Percentiles rank a stretch among this genome's conserved stretches.
Evolutionary conservation across 768 basidiomycete genomes (phyloP).

Genomic region (Tephrocybe sp.): DNA sequence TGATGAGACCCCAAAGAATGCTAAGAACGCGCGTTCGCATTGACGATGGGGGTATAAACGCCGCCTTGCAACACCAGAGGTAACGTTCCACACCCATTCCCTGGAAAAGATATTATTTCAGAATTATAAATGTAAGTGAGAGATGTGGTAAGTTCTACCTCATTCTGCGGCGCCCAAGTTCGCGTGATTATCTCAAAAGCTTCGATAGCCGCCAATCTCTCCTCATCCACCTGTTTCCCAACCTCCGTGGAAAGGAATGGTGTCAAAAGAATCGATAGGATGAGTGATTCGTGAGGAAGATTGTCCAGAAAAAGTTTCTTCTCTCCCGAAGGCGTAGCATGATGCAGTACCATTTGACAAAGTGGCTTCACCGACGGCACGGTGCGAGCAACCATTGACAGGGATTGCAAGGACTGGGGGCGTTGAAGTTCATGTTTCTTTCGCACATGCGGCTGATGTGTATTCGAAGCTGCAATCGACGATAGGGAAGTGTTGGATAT

Average conservation of each 20-base stretch:
- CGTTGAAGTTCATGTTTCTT: constrained; percentile 37
- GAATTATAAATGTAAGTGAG: no score
- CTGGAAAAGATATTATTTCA: constrained; percentile 16
- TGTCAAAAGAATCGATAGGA: constrained; percentile 54
- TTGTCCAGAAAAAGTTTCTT: constrained; percentile 22
- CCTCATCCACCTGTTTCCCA: constrained; percentile 40
- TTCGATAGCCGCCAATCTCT: constrained; percentile 55
- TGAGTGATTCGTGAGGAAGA: constrained; percentile 57
- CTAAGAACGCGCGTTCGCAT: constrained; percentile 50
- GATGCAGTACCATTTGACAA: constrained; percentile 44
- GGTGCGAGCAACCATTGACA: constrained; percentile 23
- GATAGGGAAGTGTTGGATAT: constrained; percentile 35
- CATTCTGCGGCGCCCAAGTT: constrained; percentile 54
- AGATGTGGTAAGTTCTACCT: constrained; percentile 37
- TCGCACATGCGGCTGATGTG: constrained; percentile 14
- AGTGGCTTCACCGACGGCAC: constrained; percentile 39
- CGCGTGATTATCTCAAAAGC: constrained; percentile 56
- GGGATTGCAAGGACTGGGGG: constrained; percentile 40
- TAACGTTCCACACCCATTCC: constrained; percentile 54
- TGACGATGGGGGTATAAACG: constrained; percentile 35
- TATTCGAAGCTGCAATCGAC: constrained; percentile 18
- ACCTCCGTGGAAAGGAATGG: constrained; percentile 47
- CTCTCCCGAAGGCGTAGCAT: constrained; percentile 32
- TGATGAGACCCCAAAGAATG: constrained; percentile 44
- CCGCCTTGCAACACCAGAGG: constrained; percentile 71